These are phyloP conservation scores for Arthrobotrys entomopaga DNA, from an alignment of 2,329 filamentous ascomycete species.

Conservation along the genomic window DNA sequence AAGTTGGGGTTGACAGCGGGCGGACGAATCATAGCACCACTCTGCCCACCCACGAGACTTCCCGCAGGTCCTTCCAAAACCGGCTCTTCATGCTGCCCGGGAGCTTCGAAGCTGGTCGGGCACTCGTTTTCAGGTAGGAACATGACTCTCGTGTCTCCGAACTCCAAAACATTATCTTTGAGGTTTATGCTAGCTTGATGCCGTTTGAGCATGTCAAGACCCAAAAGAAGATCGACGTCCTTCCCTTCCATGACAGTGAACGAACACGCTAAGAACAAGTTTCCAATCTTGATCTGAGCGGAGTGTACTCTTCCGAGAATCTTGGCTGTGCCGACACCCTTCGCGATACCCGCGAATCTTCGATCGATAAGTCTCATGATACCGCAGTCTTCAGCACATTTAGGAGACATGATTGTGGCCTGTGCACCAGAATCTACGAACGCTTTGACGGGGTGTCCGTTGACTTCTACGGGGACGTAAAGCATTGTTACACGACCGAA, in stretches of 20 bases:
- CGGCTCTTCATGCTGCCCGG: slow-evolving; percentile 79
- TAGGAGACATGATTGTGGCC: slow-evolving; percentile 97
- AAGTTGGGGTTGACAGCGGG: slow-evolving; percentile 58
- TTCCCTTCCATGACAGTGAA: slow-evolving; percentile 99
- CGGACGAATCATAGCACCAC: slow-evolving; percentile 76
- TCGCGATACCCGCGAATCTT: slow-evolving; percentile 89
- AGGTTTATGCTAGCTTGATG: slow-evolving; percentile 95
- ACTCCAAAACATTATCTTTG: slow-evolving; percentile 82
- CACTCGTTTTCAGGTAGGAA: slow-evolving; percentile 95
- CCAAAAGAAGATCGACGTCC: slow-evolving; percentile 89
- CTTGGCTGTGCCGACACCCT: slow-evolving; percentile 90
- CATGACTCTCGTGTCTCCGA: slow-evolving; percentile 85
- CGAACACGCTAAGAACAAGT: slow-evolving; percentile 85
- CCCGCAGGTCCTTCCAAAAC: slow-evolving; percentile 85
- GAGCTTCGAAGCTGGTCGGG: slow-evolving; percentile 79
- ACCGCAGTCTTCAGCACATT: slow-evolving; percentile 87
- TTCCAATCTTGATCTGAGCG: slow-evolving; percentile 92
- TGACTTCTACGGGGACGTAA: slow-evolving; percentile 95
- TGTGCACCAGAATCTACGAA: slow-evolving; percentile 97
- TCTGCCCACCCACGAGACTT: slow-evolving; percentile 84
- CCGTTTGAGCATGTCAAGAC: slow-evolving; percentile 95
- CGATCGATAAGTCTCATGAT: slow-evolving; percentile 97
- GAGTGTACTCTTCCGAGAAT: slow-evolving; percentile 96
- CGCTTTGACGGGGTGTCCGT: slow-evolving; percentile 89
- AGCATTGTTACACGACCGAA: slow-evolving; percentile 96